A percentile compares a stretch with the other conserved stretches of the same genome.
phyloP scores from a whole-genome alignment of 2,329 filamentous ascomycete species.

The Lachnellula arida region DNA sequence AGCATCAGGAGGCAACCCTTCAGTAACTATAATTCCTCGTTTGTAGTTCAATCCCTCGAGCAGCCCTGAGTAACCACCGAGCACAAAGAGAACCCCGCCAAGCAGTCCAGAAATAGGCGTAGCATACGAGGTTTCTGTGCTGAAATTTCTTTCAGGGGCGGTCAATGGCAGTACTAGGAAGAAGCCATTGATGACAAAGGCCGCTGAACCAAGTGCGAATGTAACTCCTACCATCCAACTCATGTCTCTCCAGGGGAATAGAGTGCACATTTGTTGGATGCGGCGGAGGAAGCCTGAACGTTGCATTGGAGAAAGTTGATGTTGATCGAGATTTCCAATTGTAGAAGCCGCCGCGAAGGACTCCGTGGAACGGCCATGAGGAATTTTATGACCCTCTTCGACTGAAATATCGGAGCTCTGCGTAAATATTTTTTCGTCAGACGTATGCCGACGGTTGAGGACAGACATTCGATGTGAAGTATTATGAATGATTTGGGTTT shows the following conservation, averaged over 20 bases:
- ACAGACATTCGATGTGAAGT: conserved; percentile 8
- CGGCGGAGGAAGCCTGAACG: conserved; percentile 2
- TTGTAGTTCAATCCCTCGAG: conserved; percentile 21
- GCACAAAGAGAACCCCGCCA: conserved; percentile 17
- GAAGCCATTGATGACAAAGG: conserved; percentile 23
- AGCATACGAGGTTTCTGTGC: conserved; percentile 11
- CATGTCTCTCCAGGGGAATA: conserved; percentile 18
- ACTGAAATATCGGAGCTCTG: conserved; percentile 15
- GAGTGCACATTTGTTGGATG: conserved; percentile 15
- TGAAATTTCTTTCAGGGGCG: conserved; percentile 13
- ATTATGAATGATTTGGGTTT: conserved; percentile 1
- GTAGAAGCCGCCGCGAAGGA: background rate
- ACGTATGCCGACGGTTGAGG: conserved; percentile 4
- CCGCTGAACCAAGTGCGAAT: conserved; percentile 18
- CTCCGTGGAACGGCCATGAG: background rate
- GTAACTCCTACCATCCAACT: conserved; percentile 17
- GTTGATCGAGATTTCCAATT: conserved; percentile 3
- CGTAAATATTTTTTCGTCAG: conserved; percentile 3
- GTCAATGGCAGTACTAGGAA: conserved; percentile 17
- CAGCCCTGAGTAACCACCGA: conserved; percentile 17
- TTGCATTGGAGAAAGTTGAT: background rate
- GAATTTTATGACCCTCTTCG: conserved; percentile 8
- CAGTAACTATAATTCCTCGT: conserved; percentile 10
- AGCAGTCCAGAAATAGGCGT: conserved; percentile 13
- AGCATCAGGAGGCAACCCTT: conserved; percentile 6